phyloP scores from a whole-genome alignment of 2,329 filamentous ascomycete genomes.

The Sordariomycetes sp. region DNA sequence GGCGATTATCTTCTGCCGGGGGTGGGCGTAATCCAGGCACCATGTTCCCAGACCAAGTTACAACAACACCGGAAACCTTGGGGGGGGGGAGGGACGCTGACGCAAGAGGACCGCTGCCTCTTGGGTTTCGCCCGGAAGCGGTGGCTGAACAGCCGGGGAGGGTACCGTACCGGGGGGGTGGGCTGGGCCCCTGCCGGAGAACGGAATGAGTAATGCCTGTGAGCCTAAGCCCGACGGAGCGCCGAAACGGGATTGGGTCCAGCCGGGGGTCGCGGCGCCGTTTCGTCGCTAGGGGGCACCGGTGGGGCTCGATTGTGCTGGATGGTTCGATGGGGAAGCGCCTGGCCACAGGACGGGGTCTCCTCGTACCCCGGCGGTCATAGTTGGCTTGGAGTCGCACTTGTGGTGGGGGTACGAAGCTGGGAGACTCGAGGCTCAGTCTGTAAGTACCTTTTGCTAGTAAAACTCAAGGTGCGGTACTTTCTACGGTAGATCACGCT shows the following conservation, averaged over 20 bases:
- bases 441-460: too few species aligned
- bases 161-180: too few species aligned
- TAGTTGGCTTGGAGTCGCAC: too few species aligned
- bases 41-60: neutral
- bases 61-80: neutral
- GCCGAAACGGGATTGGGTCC: neutral
- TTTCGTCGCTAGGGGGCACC: neutral
- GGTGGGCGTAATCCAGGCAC: neutral
- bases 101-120: neutral
- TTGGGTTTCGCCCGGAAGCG: too few species aligned
- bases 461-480: too few species aligned
- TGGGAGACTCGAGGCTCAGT: too few species aligned
- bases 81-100: neutral
- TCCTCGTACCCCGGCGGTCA: too few species aligned
- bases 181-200: neutral
- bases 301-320: neutral
- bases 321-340: neutral
- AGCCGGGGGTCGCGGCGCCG: neutral
- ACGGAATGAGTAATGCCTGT: neutral
- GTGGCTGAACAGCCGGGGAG: too few species aligned
- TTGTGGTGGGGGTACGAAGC: too few species aligned
- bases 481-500: too few species aligned
- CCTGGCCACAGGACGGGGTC: too few species aligned
- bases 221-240: neutral
- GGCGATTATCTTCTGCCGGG: neutral